A percentile compares a stretch with the other conserved stretches of the same genome.
Evolutionary conservation across 73 alveolate genomes (phyloP).

Genomic region (Paramecium sonneborni): DNA sequence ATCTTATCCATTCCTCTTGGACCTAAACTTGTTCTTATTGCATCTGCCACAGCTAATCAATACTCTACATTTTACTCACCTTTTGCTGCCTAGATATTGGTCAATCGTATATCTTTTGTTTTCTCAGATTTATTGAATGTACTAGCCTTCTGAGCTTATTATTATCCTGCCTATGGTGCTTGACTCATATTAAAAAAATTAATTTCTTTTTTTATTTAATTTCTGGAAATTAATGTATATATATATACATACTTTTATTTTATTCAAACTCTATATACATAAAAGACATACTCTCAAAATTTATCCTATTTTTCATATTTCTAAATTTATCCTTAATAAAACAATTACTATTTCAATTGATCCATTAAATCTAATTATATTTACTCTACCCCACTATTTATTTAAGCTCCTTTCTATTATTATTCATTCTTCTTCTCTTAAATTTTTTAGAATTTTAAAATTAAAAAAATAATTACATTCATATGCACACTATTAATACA

Average conservation of each 20-base stretch:
- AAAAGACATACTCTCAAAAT: conserved; percentile 90
- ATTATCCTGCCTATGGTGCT: conserved; percentile 22
- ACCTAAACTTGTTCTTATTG: conserved; percentile 98
- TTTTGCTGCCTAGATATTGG: conserved; percentile 67
- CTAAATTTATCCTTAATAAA: conserved; percentile 82
- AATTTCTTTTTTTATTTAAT: neutral
- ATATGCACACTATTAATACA: neutral
- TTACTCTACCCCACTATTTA: too few relatives aligned
- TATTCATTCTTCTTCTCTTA: neutral
- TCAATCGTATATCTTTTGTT: conserved; percentile 64
- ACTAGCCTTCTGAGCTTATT: neutral
- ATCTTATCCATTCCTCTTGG: conserved; percentile 99
- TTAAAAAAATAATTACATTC: neutral
- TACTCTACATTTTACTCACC: conserved; percentile 35
- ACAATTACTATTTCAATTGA: conserved; percentile 88
- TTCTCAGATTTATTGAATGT: conserved; percentile 62
- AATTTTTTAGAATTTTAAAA: neutral
- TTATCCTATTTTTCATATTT: conserved; percentile 89
- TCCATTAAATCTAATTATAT: conserved; percentile 90
- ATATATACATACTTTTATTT: neutral
- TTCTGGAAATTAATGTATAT: conserved; percentile 18
- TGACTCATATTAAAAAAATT: conserved; percentile 15
- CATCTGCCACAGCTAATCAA: conserved; percentile 92
- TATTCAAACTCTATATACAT: conserved; percentile 74
- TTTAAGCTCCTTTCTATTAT: conserved; percentile 75